Evolutionary conservation across 768 basidiomycete genomes (phyloP).

Genomic region (Scleroderma citrinum): DNA sequence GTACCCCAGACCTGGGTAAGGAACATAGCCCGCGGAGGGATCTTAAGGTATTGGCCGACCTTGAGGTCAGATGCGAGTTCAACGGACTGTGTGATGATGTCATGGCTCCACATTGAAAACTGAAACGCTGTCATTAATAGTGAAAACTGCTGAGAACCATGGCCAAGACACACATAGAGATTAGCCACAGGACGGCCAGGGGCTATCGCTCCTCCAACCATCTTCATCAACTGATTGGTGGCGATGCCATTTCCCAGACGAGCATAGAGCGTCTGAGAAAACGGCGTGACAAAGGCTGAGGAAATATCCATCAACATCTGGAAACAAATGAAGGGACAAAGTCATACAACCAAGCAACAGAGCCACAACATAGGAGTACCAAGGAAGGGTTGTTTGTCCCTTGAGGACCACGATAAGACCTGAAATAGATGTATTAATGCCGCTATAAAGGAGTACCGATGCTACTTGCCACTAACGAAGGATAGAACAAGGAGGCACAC

Average conservation of each 20-base stretch:
- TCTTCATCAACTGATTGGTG: conserved; percentile 59
- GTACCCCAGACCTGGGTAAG: conserved; percentile 35
- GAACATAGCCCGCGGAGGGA: conserved; percentile 64
- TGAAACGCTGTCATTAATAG: conserved; percentile 12
- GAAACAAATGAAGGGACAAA: conserved; percentile 21
- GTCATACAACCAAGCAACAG: conserved; percentile 44
- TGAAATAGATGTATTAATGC: conserved; percentile 7
- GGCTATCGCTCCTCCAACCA: conserved; percentile 44
- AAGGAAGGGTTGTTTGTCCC: conserved; percentile 56
- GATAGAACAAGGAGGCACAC: conserved; percentile 39
- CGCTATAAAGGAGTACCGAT: not conserved
- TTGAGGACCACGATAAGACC: conserved; percentile 54
- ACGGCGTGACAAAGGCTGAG: conserved; percentile 27
- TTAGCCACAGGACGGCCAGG: conserved; percentile 65
- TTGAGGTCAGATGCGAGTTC: conserved; percentile 44
- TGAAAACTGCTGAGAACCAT: not conserved
- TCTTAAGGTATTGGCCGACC: conserved; percentile 46
- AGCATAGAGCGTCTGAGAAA: conserved; percentile 50
- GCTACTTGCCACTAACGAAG: conserved; percentile 47
- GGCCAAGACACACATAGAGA: conserved; percentile 43
- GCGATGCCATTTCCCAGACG: conserved; percentile 58
- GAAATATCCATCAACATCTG: not conserved
- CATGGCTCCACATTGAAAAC: conserved; percentile 69
- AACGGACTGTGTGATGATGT: conserved; percentile 51
- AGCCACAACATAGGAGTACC: conserved; percentile 58